Evolutionary conservation across 305 asterid genomes (phyloP), one percentile per base, ranked within the genome.

Genomic region (Solanum hybrid): DNA sequence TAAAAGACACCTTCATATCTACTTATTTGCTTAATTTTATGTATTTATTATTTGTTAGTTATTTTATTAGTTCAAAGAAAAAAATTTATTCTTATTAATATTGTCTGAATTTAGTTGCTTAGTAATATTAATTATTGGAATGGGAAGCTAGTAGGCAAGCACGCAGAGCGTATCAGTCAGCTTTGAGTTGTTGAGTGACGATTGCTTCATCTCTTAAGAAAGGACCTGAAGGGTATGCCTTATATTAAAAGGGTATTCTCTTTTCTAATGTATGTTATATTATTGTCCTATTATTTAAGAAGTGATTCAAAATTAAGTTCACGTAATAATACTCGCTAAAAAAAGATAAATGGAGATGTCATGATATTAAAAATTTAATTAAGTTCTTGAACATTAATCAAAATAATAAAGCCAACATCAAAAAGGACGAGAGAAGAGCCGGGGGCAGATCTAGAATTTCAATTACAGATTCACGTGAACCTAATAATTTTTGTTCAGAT

Each of bases 401-500:
- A 89, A 24, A 27, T 14, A 42, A 84, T 1, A 81, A 69, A 87
- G 17, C 4, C 32, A 29, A 64, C 7, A 20, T 5, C 5, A 20
- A 76, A 22, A 79, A 32, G 17, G 51, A 22, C 27, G 2, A 35
- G 3, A 36, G 85, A 4, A 22, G 20, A 13, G 2, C 2, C 1
- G 6, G 16, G 9, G 35, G 20, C 10, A 12, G 10, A 71, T 71
- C 20, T 26, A 71, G 10, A 72, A 72, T 6, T 72, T 72, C 1
- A 5, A 0, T 27, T 72, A 12, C 5, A 1, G 0, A 0, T 27
- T 72, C 5, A 72, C 3, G 5, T 1, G 2, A 72, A 72, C 0
- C 1, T 1, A 27, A 24, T 10, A 24, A 0, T 8, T 69, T 24
- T 24, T 69, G 7, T 24, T 0, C 0, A 27, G 5, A 72, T 27